Base-by-base conservation (phyloP, 2,329 filamentous ascomycete species). In the Neofusicoccum kwambonambiense region DNA sequence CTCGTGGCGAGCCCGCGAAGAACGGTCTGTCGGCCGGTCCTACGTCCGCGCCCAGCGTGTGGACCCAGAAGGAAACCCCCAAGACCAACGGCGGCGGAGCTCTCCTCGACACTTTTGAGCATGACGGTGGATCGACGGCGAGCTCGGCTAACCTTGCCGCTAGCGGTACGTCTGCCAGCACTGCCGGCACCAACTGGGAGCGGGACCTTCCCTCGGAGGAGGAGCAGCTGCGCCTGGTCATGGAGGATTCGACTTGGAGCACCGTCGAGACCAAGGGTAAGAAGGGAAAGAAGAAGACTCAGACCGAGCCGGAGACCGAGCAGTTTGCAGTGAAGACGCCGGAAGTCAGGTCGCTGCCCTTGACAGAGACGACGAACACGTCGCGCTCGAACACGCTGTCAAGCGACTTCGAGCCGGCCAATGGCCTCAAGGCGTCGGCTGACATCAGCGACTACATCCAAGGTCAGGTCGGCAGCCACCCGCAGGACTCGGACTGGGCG, bases 1-100 rank as follows among this genome's bases (percentile, higher is more conserved):
- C 91, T 57, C 92, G 96, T 77, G 93, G 93, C 67, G 87, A 91
- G 70, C 83, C 91, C 50, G 90, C 92, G 64, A 92, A 92, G 83
- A 93, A 95, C 70, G 93, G 93, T 67, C 76, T 86, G 39, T 77
- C 80, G 51, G 76, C 79, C 51, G 41, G 37, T 45, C 77, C 82
- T 27, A 78, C 81, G 65, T 75, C 81, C 64, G 68, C 76, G 17
- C 81, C 82, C n/a, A 88, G 84, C 75, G 82, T 82, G 31, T 89
- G 87, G 87, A 78, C 77, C 56, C 76, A 78, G 67, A 67, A 72
- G 19, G 69, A 73, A 57, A 68, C 68, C 44, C 69, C 70, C 31
- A 69, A 71, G 52, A 22, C 54, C 22, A 62, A 57, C 12, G 60
- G 64, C 27, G 69, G 67, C 34, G 70, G 70, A 50, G 73, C 75